Evolutionary conservation across 169 alveolate species (phyloP).

Genomic region (Eimeria nieschulzi): DNA sequence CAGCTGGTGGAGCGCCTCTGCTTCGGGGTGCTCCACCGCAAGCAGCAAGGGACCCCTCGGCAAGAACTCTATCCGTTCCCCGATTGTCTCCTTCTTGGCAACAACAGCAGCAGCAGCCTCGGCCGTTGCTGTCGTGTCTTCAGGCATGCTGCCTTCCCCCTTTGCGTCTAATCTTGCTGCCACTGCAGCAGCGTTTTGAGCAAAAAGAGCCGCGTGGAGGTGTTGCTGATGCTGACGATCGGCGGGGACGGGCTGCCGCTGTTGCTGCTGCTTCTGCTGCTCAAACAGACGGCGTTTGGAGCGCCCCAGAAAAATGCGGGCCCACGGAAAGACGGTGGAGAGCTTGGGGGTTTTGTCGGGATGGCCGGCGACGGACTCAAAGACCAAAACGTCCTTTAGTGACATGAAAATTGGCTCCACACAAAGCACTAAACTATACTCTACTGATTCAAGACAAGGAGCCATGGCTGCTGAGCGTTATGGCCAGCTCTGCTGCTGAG

Average conservation of each 20-base stretch:
- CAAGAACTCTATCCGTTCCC: slow-evolving; percentile 1
- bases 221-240: slow-evolving; percentile 3
- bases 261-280: slow-evolving; percentile 39
- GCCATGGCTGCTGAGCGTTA: too few species aligned
- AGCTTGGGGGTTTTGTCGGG: background rate
- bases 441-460: too few species aligned
- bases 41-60: slow-evolving; percentile 49
- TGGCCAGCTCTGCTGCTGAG: too few species aligned
- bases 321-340: background rate
- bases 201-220: slow-evolving; percentile 26
- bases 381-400: background rate
- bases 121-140: background rate
- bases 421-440: too few species aligned
- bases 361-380: slow-evolving; percentile 23
- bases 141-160: background rate
- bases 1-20: background rate
- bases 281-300: background rate
- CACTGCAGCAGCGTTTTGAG: slow-evolving; percentile 13
- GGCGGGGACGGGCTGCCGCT: background rate
- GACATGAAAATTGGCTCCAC: too few species aligned
- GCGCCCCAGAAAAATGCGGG: too few species aligned
- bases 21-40: slow-evolving; percentile 44
- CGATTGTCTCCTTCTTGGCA: background rate
- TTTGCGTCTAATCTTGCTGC: slow-evolving; percentile 14
- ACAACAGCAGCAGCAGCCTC: slow-evolving; percentile 34